Conservation (phyloP, 768 basidiomycete genomes). For the Boletus fagicola region DNA sequence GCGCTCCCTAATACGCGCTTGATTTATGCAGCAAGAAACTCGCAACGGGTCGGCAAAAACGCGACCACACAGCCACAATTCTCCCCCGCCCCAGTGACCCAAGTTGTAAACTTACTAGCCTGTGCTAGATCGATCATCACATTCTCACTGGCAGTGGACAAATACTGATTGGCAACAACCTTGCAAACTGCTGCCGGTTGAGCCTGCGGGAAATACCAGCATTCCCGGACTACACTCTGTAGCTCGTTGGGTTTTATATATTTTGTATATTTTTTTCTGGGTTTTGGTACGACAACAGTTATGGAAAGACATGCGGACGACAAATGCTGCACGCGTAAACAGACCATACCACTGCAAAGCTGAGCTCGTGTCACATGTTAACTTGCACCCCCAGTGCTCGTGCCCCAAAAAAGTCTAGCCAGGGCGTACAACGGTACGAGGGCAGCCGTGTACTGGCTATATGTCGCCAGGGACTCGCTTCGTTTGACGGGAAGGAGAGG, state of each 20-base stretch:
- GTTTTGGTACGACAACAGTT: slow-evolving; percentile 11
- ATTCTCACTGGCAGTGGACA: too few species aligned
- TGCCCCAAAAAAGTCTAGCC: not conserved
- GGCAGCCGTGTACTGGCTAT: not conserved
- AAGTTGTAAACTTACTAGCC: too few species aligned
- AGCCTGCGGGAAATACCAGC: not conserved
- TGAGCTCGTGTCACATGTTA: slow-evolving; percentile 10
- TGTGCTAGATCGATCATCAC: too few species aligned
- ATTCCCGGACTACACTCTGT: not conserved
- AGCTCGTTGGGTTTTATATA: not conserved
- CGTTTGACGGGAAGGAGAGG: not conserved
- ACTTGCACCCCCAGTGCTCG: not conserved
- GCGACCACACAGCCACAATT: too few species aligned
- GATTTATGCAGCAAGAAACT: too few species aligned
- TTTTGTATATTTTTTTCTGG: slow-evolving; percentile 9
- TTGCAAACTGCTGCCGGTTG: too few species aligned
- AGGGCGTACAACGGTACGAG: too few species aligned
- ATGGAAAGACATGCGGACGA: slow-evolving; percentile 4
- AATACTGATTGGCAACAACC: too few species aligned
- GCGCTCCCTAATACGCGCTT: too few species aligned
- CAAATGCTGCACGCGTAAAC: slow-evolving; percentile 4
- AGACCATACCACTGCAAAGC: slow-evolving; percentile 9
- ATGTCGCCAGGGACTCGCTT: not conserved
- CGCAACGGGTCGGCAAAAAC: too few species aligned
- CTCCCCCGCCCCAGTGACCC: too few species aligned